Evolutionary conservation across 352 stramenopile species (phyloP), one percentile per base, ranked within the genome.

Genomic region (Phytophthora aleatoria): DNA sequence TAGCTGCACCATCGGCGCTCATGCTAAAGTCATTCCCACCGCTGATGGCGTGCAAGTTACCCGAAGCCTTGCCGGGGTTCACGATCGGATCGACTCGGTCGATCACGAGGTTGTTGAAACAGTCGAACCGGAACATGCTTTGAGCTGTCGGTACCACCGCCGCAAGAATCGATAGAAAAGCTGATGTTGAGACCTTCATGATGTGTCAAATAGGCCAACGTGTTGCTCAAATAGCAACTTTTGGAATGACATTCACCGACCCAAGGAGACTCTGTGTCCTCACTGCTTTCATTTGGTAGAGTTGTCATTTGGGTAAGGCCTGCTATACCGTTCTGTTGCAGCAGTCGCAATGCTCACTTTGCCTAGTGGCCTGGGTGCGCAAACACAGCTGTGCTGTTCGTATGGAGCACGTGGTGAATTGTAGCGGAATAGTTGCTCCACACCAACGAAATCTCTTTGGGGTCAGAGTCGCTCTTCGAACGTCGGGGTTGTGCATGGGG

Each of bases 91-190:
- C 74, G 12, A 76, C 69, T 35, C 77, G 74, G 51, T 83, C 74
- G 8, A 83, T 63, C 2, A 86, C 74, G 48, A 86, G 62, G 61
- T 86, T 80, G 64, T 83, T 86, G 58, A 77, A 77, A 64, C 77
- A 86, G 57, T 82, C 67, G 44, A 81, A 81, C 27, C 73, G 73
- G 38, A 81, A 81, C 73, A 81, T 78, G n/a, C 50, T 62, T 13
- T 51, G 30, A 9, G 44, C 49, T 6, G 43, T 4, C 13, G 64
- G 55, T 2, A 57, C 24, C 11, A 27, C 28, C 6, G 49, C 68
- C 6, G 49, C 68, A 27, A 69, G 9, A n/a, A 60, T 12, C 13
- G 13, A 0, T 7, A 64, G 15, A 5, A 53, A 36, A 15, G 13
- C 27, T 2, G 26, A 56, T 3, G 24, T 13, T 28, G 53, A 61